Conservation (phyloP, 1,284 basidiomycete genomes). For the Marasmius oreades region DNA sequence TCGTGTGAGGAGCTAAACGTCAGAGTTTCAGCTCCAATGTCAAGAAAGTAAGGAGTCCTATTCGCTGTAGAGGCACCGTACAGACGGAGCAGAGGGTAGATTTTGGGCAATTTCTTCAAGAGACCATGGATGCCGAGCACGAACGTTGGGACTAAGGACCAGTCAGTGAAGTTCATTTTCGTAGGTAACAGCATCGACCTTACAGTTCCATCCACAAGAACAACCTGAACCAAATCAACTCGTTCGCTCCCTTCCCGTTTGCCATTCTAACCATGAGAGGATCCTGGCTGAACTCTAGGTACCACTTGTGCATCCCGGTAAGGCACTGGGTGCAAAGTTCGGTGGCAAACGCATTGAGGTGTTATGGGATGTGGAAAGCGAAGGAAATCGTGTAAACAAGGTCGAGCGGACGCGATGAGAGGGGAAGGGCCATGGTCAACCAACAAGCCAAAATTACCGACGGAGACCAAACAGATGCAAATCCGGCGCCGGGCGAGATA, state of each 20-base stretch:
- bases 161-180: no score
- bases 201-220: conserved; percentile 32
- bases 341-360: conserved; percentile 65
- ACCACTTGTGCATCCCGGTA: conserved; percentile 38
- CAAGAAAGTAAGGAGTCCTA: conserved; percentile 69
- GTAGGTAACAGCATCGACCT: neutral
- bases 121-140: conserved; percentile 63
- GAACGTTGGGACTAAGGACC: conserved; percentile 75
- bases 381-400: conserved; percentile 65
- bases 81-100: conserved; percentile 58
- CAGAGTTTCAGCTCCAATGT: no score
- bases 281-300: conserved; percentile 53
- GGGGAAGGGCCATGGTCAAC: no score
- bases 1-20: no score
- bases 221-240: conserved; percentile 62
- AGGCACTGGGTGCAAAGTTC: conserved; percentile 44
- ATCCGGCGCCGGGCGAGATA: no score
- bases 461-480: no score
- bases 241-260: conserved; percentile 36
- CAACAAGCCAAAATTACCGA: no score
- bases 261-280: conserved; percentile 57
- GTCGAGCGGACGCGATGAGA: conserved; percentile 56
- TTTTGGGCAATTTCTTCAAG: conserved; percentile 52
- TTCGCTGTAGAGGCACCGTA: conserved; percentile 80
- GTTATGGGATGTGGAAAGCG: conserved; percentile 59